Percentiles rank a stretch among this genome's conserved stretches.
Evolutionary conservation across 495 filamentous ascomycete species (phyloP).

Genomic region (Thermochaetoides thermophila): DNA sequence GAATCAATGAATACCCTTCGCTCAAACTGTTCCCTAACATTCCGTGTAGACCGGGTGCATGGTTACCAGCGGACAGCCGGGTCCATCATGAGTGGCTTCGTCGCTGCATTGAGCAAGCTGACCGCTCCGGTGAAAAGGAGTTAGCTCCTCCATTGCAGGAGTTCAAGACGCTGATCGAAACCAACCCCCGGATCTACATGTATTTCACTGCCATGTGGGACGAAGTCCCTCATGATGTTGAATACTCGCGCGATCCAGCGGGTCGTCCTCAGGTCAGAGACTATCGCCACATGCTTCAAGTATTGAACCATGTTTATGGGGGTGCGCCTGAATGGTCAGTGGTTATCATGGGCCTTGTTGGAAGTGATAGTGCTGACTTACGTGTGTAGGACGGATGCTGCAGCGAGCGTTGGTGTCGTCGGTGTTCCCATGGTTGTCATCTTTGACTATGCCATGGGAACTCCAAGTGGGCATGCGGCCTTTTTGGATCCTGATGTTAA

Average conservation of each 20-base stretch:
- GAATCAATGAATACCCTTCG: slow-evolving; percentile 1
- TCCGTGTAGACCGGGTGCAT: slow-evolving; percentile 26
- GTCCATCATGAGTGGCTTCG: slow-evolving; percentile 35
- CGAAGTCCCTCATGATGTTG: slow-evolving; percentile 43
- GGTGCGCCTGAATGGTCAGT: slow-evolving; percentile 39
- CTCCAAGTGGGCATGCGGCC: slow-evolving; percentile 46
- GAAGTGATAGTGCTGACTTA: not conserved
- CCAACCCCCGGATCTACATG: slow-evolving; percentile 33
- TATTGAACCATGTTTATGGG: slow-evolving; percentile 49
- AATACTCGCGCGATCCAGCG: slow-evolving; percentile 46
- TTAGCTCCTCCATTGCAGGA: slow-evolving; percentile 32
- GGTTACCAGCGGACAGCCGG: slow-evolving; percentile 40
- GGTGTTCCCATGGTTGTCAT: slow-evolving; percentile 54
- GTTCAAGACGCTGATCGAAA: slow-evolving; percentile 35
- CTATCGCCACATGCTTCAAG: slow-evolving; percentile 47
- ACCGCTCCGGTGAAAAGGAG: slow-evolving; percentile 23
- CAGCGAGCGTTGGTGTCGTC: slow-evolving; percentile 42
- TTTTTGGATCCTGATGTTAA: slow-evolving; percentile 58
- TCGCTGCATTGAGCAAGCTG: slow-evolving; percentile 29
- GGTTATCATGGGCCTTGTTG: no score
- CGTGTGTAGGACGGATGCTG: slow-evolving; percentile 28
- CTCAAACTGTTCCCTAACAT: slow-evolving; percentile 2
- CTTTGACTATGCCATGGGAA: slow-evolving; percentile 62
- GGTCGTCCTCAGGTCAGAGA: slow-evolving; percentile 45
- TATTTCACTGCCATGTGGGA: slow-evolving; percentile 48